A percentile compares a stretch with the other conserved stretches of the same genome.
These are phyloP conservation scores for Diddensiella santjacobensis DNA, from an alignment of 805 yeast genomes.

Conservation along the genomic window DNA sequence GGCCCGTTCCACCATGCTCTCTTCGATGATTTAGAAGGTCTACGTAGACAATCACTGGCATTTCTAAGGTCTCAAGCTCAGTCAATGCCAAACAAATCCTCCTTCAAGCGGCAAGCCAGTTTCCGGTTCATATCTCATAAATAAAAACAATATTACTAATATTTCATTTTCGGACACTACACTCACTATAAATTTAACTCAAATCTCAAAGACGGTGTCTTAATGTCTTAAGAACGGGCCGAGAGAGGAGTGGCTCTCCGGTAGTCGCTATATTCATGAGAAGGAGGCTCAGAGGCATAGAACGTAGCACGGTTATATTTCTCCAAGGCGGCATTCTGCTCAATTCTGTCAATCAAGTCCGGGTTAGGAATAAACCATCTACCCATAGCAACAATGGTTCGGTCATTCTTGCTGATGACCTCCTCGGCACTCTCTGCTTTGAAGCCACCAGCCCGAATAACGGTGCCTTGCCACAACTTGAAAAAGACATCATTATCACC, in stretches of 20 bases:
- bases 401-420: conserved; percentile 25
- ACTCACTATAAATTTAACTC: too few relatives aligned
- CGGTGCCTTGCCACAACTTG: conserved; percentile 12
- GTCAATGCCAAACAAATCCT: too few relatives aligned
- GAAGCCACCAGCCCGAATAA: conserved; percentile 12
- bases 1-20: conserved; percentile 8
- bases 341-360: conserved; percentile 45
- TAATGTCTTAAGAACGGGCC: too few relatives aligned
- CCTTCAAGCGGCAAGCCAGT: too few relatives aligned
- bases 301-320: conserved; percentile 35
- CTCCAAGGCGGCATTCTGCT: conserved; percentile 39
- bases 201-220: too few relatives aligned
- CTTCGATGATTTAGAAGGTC: conserved; percentile 4
- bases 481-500: conserved; percentile 22
- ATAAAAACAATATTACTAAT: too few relatives aligned
- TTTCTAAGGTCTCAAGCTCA: too few relatives aligned
- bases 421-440: conserved; percentile 19
- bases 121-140: too few relatives aligned
- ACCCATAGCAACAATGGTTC: conserved; percentile 40
- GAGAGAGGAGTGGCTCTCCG: background rate
- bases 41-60: background rate
- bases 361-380: conserved; percentile 54
- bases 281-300: background rate
- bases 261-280: background rate
- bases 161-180: too few relatives aligned